Base-by-base conservation (phyloP, 2,329 filamentous ascomycete species). In the Aaosphaeria arxii region DNA sequence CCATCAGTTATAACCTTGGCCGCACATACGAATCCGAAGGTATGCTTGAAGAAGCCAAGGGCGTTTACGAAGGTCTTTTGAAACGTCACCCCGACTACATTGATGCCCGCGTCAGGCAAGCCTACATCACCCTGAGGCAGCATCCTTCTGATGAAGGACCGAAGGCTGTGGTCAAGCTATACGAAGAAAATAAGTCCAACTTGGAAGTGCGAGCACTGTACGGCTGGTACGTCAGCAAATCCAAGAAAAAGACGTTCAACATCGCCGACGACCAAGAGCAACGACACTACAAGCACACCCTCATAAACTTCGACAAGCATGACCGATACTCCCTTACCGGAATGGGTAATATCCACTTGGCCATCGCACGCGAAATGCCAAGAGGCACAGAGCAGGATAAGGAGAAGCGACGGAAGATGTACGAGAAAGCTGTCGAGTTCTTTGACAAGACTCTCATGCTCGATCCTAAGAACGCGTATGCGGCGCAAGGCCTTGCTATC, bases 361-460 rank as follows among this genome's bases (percentile, higher is more conserved):
- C 87, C 57, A 85, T 89, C 52, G 94, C 94, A 7, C 85, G 94
- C 58, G 95, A 99, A 70, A 96, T 97, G 91, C 88, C 89, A 30
- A 85, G 91, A 44, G 89, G 94, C 52, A 88, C 88, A 0, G 94
- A 97, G 6, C 80, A 85, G 50, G 92, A 99, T 51, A 95, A 89
- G 72, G 88, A 95, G 61, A 96, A 95, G 75, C 86, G 91, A 45
- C 88, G 86, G 48, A 88, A 87, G 58, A 87, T 85, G 52, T 99
- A 97, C 66, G 84, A 86, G 66, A 91, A 92, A 57, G 91, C 94
- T 0, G 91, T 97, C 7, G 95, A 99, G 67, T 99, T 99, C 72
- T 99, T 96, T 61, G 94, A 97, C 68, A 99, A 99, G 74, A 92
- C 92, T 4, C 77, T 99, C 24, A 90, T 95, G 54, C 77, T 99